Evolutionary conservation across 305 asterid species (phyloP).

Genomic region (Vinca major): DNA sequence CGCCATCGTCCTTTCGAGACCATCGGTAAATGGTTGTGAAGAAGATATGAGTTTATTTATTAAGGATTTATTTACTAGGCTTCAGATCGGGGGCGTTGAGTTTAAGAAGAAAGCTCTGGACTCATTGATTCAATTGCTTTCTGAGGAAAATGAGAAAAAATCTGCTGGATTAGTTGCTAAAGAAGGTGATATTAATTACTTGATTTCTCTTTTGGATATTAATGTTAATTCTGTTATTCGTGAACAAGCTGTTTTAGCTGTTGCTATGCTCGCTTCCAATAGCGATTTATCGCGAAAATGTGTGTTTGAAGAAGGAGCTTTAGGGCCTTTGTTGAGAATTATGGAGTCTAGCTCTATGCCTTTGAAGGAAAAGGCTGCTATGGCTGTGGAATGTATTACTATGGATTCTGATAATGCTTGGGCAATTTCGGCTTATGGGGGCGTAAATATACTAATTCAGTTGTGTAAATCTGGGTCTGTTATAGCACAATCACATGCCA

Average conservation of each 20-base stretch:
- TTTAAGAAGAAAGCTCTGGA: conserved; percentile 69
- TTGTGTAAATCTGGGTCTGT: conserved; percentile 68
- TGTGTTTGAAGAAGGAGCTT: conserved; percentile 77
- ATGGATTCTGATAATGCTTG: conserved; percentile 70
- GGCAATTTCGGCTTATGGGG: conserved; percentile 85
- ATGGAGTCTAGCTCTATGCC: conserved; percentile 53
- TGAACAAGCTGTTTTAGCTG: conserved; percentile 54
- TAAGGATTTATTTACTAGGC: conserved; percentile 61
- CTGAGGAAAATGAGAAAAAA: conserved; percentile 55
- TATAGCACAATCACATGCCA: conserved; percentile 58
- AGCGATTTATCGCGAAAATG: conserved; percentile 54
- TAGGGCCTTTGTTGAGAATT: conserved; percentile 64
- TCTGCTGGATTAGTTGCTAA: conserved; percentile 45
- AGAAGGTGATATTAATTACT: conserved; percentile 44
- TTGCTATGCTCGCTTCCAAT: conserved; percentile 49
- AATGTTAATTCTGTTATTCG: conserved; percentile 29
- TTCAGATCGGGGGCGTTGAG: conserved; percentile 81
- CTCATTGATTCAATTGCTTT: conserved; percentile 48
- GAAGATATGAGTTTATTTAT: conserved; percentile 54
- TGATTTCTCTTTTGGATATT: conserved; percentile 49
- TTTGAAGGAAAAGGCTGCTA: conserved; percentile 64
- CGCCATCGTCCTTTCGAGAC: conserved; percentile 84
- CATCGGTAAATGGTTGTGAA: conserved; percentile 33
- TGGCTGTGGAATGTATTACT: conserved; percentile 75
- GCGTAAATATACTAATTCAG: conserved; percentile 57